phyloP scores from a whole-genome alignment of 352 stramenopile genomes.

The Phytophthora nicotianae region DNA sequence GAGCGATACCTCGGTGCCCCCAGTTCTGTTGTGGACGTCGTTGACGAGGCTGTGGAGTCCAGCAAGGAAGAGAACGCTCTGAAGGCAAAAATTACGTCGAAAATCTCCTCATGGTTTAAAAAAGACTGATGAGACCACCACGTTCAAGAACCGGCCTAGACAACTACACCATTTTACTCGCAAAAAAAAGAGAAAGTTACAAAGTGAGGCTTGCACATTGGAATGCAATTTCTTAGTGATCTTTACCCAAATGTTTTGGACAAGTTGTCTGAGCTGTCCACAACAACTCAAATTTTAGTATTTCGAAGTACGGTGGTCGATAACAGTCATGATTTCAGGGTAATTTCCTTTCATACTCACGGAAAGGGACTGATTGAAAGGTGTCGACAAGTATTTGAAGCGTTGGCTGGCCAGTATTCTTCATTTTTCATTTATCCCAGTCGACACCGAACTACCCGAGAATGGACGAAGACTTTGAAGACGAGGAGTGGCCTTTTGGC shows the following conservation, averaged over 20 bases:
- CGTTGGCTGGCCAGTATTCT: neutral
- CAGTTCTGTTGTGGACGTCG: constrained; percentile 41
- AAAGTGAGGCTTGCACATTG: neutral
- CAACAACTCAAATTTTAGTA: too few relatives aligned
- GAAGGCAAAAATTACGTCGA: constrained; percentile 48
- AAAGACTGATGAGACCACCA: constrained; percentile 22
- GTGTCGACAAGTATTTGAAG: neutral
- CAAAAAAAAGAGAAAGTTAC: neutral
- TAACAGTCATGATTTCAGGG: neutral
- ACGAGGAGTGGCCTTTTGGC: constrained; percentile 11
- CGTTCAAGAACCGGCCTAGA: neutral
- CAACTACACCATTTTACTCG: neutral
- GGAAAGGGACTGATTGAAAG: neutral
- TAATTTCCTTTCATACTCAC: neutral
- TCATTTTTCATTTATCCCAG: neutral
- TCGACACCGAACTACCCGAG: neutral
- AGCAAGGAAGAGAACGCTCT: constrained; percentile 42
- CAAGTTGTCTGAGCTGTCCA: too few relatives aligned
- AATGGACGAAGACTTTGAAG: constrained; percentile 11
- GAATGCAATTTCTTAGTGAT: neutral
- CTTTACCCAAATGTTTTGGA: too few relatives aligned
- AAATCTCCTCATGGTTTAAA: constrained; percentile 43
- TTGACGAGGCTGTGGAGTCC: constrained; percentile 29
- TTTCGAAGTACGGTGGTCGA: too few relatives aligned
- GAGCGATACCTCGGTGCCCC: constrained; percentile 59